Evolutionary conservation across 495 filamentous ascomycete species (phyloP).

Genomic region (Podospora appendiculata): DNA sequence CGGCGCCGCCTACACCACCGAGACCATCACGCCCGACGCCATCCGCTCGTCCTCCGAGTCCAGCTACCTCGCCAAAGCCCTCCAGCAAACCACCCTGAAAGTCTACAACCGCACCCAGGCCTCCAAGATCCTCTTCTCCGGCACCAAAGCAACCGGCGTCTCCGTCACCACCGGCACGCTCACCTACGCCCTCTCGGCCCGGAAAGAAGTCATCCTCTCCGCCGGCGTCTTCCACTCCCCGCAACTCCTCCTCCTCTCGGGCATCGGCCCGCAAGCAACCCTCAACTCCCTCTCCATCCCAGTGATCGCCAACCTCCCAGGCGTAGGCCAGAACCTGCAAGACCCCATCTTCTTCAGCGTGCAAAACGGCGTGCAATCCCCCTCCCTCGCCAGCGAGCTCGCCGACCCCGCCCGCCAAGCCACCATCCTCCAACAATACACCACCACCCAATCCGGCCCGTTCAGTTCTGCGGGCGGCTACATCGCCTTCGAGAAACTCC

Average conservation of each 20-base stretch:
- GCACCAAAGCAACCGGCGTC: conserved; percentile 28
- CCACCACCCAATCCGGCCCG: conserved; percentile 24
- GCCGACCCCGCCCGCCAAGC: conserved; percentile 25
- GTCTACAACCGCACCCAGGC: conserved; percentile 26
- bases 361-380: conserved; percentile 31
- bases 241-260: conserved; percentile 41
- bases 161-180: conserved; percentile 17
- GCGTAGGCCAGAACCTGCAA: conserved; percentile 46
- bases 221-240: conserved; percentile 40
- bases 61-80: conserved; percentile 12
- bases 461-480: conserved; percentile 39
- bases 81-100: conserved; percentile 17
- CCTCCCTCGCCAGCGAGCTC: conserved; percentile 16
- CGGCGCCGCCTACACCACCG: conserved; percentile 21
- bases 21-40: conserved; percentile 19
- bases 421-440: conserved; percentile 17
- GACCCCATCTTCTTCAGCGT: conserved; percentile 36
- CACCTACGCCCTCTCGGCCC: conserved; percentile 27
- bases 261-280: conserved; percentile 6
- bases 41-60: conserved; percentile 17
- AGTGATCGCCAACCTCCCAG: conserved; percentile 33
- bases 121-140: conserved; percentile 28
- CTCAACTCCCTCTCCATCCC: conserved; percentile 28
- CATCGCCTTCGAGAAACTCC: conserved; percentile 21
- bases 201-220: conserved; percentile 39